phyloP scores from a whole-genome alignment of 371 early-diverging fungal species.

The Apophysomyces sp. region DNA sequence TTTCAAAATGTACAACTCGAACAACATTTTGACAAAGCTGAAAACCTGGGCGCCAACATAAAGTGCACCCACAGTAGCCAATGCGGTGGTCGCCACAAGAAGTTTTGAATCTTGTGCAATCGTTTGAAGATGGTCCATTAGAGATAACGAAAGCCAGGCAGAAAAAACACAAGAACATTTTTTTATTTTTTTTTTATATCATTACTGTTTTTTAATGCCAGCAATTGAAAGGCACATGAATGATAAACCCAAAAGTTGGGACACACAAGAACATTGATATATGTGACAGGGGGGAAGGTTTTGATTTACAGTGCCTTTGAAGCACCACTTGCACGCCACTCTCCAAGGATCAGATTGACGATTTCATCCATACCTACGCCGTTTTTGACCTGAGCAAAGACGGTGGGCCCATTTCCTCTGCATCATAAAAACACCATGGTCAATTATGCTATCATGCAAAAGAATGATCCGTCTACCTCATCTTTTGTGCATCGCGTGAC shows the following conservation, averaged over 20 bases:
- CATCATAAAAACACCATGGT: background rate
- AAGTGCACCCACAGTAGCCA: constrained; percentile 53
- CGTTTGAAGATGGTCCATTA: constrained; percentile 13
- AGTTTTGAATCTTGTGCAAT: constrained; percentile 8
- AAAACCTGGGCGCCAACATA: constrained; percentile 46
- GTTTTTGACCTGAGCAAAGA: constrained; percentile 89
- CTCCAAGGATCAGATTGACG: constrained; percentile 75
- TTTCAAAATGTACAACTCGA: constrained; percentile 56
- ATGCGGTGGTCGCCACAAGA: constrained; percentile 23
- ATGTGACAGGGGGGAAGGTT: too few species aligned
- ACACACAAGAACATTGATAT: background rate
- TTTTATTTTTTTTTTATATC: background rate
- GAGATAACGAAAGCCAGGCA: background rate
- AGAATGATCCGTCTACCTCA: constrained; percentile 57
- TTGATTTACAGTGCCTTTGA: constrained; percentile 13
- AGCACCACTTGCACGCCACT: constrained; percentile 70
- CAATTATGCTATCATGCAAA: background rate
- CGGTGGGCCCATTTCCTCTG: constrained; percentile 74
- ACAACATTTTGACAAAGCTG: constrained; percentile 49
- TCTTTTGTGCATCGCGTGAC: constrained; percentile 87
- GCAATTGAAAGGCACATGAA: background rate
- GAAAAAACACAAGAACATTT: background rate
- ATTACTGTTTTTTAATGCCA: background rate
- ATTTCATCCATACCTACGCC: constrained; percentile 84
- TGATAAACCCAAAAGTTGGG: background rate